Percentiles rank a stretch among this genome's conserved stretches.
Evolutionary conservation across 345 rosid genomes (phyloP).

Genomic region (Erysimum cheiranthoides): DNA sequence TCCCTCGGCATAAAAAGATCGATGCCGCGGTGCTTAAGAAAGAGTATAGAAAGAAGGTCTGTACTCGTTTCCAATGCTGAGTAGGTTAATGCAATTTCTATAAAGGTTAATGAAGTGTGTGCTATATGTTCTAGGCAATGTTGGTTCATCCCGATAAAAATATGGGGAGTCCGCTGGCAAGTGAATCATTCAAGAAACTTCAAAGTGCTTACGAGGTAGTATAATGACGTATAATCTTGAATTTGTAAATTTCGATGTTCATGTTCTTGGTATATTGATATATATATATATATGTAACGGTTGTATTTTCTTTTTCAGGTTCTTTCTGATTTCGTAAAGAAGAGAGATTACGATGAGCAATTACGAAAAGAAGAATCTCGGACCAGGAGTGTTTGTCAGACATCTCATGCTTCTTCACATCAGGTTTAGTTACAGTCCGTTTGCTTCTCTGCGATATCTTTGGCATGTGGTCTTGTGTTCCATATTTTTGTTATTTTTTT

Average conservation of each 20-base stretch:
- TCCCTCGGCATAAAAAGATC: constrained; percentile 71
- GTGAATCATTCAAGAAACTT: constrained; percentile 98
- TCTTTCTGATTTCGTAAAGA: constrained; percentile 85
- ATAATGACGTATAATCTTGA: neutral
- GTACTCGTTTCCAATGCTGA: constrained; percentile 16
- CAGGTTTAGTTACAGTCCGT: constrained; percentile 57
- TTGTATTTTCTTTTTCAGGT: constrained; percentile 52
- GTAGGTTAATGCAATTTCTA: constrained; percentile 10
- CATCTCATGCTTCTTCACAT: constrained; percentile 52
- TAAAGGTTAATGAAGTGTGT: constrained; percentile 18
- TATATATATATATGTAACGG: neutral
- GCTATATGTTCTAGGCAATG: constrained; percentile 76
- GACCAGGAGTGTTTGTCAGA: constrained; percentile 72
- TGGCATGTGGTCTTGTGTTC: constrained; percentile 12
- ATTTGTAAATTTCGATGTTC: constrained; percentile 9
- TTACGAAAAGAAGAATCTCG: constrained; percentile 79
- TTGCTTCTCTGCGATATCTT: constrained; percentile 5
- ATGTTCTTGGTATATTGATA: neutral
- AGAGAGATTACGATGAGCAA: constrained; percentile 93
- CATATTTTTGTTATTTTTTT: neutral
- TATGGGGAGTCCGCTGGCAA: constrained; percentile 89
- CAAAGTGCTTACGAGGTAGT: constrained; percentile 96
- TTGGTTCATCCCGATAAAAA: constrained; percentile 99
- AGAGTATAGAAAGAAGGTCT: constrained; percentile 92
- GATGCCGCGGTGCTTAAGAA: constrained; percentile 69